Percentiles rank a stretch among this genome's conserved stretches.
Conservation (phyloP, 2,329 filamentous ascomycete genomes). For the Chaetomium sp. region DNA sequence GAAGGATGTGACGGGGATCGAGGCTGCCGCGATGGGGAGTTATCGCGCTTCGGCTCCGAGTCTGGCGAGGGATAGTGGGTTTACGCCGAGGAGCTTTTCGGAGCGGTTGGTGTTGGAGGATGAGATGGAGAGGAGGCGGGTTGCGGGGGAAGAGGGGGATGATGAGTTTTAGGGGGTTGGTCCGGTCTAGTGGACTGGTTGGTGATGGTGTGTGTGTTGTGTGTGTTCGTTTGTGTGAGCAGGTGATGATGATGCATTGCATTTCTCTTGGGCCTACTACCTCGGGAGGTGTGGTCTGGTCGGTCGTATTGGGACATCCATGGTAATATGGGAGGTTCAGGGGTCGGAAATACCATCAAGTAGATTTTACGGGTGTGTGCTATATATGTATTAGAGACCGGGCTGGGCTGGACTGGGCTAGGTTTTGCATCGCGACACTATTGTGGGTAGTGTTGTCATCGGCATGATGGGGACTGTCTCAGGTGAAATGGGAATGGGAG, state of each 20-base stretch:
- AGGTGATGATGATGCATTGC: too few relatives aligned
- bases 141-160: background rate
- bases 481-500: too few relatives aligned
- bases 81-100: constrained; percentile 28
- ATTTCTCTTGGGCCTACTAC: too few relatives aligned
- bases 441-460: background rate
- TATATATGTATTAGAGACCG: constrained; percentile 8
- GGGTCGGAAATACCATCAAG: background rate
- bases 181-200: background rate
- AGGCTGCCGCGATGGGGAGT: constrained; percentile 26
- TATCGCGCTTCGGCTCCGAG: constrained; percentile 22
- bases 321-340: background rate
- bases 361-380: background rate
- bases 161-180: background rate
- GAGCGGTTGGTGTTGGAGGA: constrained; percentile 29
- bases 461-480: background rate
- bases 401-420: background rate
- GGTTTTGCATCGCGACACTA: constrained; percentile 19
- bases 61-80: constrained; percentile 11
- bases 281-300: too few relatives aligned
- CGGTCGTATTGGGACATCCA: too few relatives aligned
- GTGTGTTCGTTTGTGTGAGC: background rate
- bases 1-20: constrained; percentile 27
- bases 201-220: background rate
- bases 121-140: constrained; percentile 21